Evolutionary conservation across 805 yeast genomes (phyloP), one percentile per base, ranked within the genome.

Genomic region (Candida bentonensis): DNA sequence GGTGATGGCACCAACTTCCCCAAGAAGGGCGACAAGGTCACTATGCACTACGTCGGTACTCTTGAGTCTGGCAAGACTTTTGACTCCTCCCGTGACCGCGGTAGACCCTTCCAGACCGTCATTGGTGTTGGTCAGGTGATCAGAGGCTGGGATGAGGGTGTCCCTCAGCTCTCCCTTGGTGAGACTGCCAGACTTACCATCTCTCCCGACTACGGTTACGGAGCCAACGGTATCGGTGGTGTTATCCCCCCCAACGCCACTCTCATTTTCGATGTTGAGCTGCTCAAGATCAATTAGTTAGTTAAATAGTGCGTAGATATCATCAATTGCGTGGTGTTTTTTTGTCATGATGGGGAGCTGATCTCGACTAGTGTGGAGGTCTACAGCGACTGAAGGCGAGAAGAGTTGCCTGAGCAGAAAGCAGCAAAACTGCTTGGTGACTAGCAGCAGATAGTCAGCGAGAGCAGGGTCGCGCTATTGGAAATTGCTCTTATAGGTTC

Each of bases 121-220:
- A 85, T 89, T 61, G 96, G 97, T 65, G 94, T 84, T 53, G 96
- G 96, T 52, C 94, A 82, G 69, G 96, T 89, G 54, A 89, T 89
- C 69, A 78, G 78, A 61, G 97, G 96, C 53, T 89, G 96, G 96
- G 96, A 88, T 60, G 83, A 78, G 59, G 95, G 88, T 50, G 85
- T 87, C 62, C 95, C 96, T 45, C 78, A 87, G 67, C 73, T 89
- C 62, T 82, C 94, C 44, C 74, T 87, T 43, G 97, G 97, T 58
- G 86, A 92, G 68, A 83, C 82, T 72, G 95, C 96, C 43, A 74
- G 82, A 62, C 72, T 89, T 61, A 86, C 94, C 57, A 86, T 89
- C 57, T 94, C 96, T 57, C 94, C 95, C 53, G 76, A 78, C 57
- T 82, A 84, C 69, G 97, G 94, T 54, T 89, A 89, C 68, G 96